Evolutionary conservation across 495 filamentous ascomycete species (phyloP), one percentile per base, ranked within the genome.

Genomic region (Xylaria bambusicola): DNA sequence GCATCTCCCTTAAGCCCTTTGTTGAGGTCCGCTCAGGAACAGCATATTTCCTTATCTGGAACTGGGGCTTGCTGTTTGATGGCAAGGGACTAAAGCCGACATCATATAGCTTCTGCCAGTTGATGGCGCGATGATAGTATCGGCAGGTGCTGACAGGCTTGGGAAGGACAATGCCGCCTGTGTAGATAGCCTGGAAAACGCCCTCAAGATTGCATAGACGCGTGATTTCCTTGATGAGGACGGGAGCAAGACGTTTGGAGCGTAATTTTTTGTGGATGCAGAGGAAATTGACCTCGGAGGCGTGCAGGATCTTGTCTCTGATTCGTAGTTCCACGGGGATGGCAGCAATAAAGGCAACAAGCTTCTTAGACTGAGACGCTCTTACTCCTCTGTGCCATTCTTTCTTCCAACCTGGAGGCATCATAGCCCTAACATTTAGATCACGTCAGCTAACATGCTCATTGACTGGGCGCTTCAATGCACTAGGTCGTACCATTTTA

Each of bases 201-300:
- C 86, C 88, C 40, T 85, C 79, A 23, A 88, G 67, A 71, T 98
- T 93, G 77, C 90, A 93, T 48, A 90, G 84, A 18, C 94, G 87
- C 9, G 94, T 97, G 69, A 98, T 92, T 70, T 98, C 94, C 70
- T 97, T 95, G 76, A 98, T 98, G 40, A 98, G 83, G 3, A 96
- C 88, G 0, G 94, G 94, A 0, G 94, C 84, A 38, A 98, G 82
- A 10, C 95, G 86, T 75, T 98, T 97, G 13, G 88, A 85, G 41
- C 95, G 89, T 8, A 98, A 85, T 74, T 97, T 98, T 80, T 97
- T 98, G 81, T 98, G 95, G 61, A 98, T 85, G 71, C 91, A 95
- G 52, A 98, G 88, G 79, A 96, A 98, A 76, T 98, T 98, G 75
- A 98, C 92, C 71, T 98, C 94, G 31, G 88, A 92, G 54, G 87